Evolutionary conservation across 2,329 filamentous ascomycete species (phyloP).

Genomic region (Fusarium annulatum): DNA sequence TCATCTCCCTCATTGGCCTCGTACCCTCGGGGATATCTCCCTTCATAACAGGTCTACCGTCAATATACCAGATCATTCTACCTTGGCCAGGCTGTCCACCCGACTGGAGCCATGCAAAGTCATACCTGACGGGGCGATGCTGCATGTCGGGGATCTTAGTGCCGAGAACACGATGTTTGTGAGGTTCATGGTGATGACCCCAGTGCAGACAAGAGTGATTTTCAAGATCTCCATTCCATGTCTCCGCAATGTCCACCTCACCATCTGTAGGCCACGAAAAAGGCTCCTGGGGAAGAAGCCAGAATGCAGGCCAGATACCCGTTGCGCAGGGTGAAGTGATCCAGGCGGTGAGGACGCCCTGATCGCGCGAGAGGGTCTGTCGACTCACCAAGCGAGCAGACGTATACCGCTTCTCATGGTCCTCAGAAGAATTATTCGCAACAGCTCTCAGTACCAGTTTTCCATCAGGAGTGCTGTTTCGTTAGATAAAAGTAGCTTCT

Average conservation of each 20-base stretch:
- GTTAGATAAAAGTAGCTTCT: neutral
- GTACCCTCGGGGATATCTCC: constrained; percentile 63
- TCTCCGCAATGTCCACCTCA: constrained; percentile 70
- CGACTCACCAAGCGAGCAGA: constrained; percentile 66
- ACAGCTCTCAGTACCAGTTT: constrained; percentile 65
- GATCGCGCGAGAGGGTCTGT: constrained; percentile 60
- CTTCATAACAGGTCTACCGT: constrained; percentile 68
- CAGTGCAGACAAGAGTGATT: constrained; percentile 70
- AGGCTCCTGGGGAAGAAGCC: constrained; percentile 68
- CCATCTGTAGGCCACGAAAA: constrained; percentile 70
- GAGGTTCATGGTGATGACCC: constrained; percentile 65
- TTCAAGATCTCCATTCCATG: constrained; percentile 67
- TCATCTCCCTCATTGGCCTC: constrained; percentile 65
- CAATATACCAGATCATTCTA: constrained; percentile 68
- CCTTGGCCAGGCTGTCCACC: constrained; percentile 57
- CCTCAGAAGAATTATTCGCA: constrained; percentile 48
- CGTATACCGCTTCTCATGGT: constrained; percentile 60
- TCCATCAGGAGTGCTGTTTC: constrained; percentile 56
- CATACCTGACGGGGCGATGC: constrained; percentile 60
- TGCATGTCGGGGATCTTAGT: constrained; percentile 62
- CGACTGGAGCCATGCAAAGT: constrained; percentile 66
- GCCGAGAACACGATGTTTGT: constrained; percentile 67
- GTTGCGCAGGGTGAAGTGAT: constrained; percentile 63
- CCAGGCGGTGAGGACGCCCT: constrained; percentile 64
- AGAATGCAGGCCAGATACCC: constrained; percentile 72